phyloP scores from a whole-genome alignment of 2,329 filamentous ascomycete genomes.

The Trichothecium roseum region DNA sequence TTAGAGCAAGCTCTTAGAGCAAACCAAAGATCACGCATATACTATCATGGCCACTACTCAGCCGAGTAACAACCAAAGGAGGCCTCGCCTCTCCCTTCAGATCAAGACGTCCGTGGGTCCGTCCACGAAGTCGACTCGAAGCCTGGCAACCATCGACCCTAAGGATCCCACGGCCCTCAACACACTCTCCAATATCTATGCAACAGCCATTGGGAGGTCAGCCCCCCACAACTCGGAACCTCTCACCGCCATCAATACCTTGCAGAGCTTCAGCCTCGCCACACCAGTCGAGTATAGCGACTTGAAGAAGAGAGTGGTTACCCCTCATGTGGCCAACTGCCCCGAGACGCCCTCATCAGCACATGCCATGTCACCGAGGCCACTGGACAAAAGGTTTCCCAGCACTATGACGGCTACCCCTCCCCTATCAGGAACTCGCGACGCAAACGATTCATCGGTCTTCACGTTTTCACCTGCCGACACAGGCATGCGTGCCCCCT shows the following conservation, averaged over 20 bases:
- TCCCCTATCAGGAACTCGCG: slow-evolving; percentile 42
- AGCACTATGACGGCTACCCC: slow-evolving; percentile 51
- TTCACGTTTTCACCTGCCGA: slow-evolving; percentile 36
- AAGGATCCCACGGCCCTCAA: slow-evolving; percentile 55
- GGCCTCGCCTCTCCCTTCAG: slow-evolving; percentile 47
- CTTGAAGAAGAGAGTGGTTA: slow-evolving; percentile 23
- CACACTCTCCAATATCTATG: slow-evolving; percentile 56
- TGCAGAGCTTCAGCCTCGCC: slow-evolving; percentile 18
- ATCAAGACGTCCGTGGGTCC: slow-evolving; percentile 34
- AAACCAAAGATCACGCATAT: too few species aligned
- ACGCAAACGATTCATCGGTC: slow-evolving; percentile 26
- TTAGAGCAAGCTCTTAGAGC: too few species aligned
- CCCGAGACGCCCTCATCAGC: slow-evolving; percentile 44
- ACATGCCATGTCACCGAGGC: slow-evolving; percentile 36
- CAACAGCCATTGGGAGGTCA: slow-evolving; percentile 49
- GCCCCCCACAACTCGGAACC: slow-evolving; percentile 32
- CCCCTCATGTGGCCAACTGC: slow-evolving; percentile 33
- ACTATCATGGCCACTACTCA: too few species aligned
- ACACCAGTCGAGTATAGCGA: slow-evolving; percentile 20
- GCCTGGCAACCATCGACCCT: slow-evolving; percentile 31
- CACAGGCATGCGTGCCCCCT: slow-evolving; percentile 1
- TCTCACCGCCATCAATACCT: slow-evolving; percentile 37
- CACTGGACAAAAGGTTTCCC: slow-evolving; percentile 36
- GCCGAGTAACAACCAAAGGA: slow-evolving; percentile 21
- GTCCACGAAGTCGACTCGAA: slow-evolving; percentile 21